Percentiles rank a stretch among this genome's conserved stretches.
Conservation (phyloP, 2,329 filamentous ascomycete genomes). For the Aspergillus luchuensis region DNA sequence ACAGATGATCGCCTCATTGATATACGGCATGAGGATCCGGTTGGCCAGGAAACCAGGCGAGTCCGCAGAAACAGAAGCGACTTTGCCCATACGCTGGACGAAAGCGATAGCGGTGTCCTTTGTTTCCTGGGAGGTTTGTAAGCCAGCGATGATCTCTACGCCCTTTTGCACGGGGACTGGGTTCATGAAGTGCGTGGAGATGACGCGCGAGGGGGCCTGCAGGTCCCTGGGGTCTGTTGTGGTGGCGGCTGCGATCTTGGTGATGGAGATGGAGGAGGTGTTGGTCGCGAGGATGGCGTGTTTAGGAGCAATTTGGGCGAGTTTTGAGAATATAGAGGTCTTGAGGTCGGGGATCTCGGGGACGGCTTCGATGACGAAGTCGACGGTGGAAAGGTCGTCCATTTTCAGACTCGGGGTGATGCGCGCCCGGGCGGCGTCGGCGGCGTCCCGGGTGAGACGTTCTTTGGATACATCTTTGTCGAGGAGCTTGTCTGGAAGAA, state of each 20-base stretch:
- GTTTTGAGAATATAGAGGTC: slow-evolving; percentile 77
- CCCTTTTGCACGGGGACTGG: slow-evolving; percentile 95
- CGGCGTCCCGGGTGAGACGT: slow-evolving; percentile 78
- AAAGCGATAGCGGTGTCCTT: slow-evolving; percentile 81
- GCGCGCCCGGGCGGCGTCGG: slow-evolving; percentile 70
- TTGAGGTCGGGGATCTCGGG: slow-evolving; percentile 90
- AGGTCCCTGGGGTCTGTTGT: slow-evolving; percentile 76
- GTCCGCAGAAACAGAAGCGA: slow-evolving; percentile 83
- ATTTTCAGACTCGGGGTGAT: slow-evolving; percentile 72
- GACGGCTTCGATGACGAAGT: slow-evolving; percentile 97
- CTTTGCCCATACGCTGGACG: slow-evolving; percentile 89
- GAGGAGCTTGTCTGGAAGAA: slow-evolving; percentile 78
- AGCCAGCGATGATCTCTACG: slow-evolving; percentile 92
- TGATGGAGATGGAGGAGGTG: slow-evolving; percentile 98
- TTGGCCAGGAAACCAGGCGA: slow-evolving; percentile 94
- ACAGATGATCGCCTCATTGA: slow-evolving; percentile 97
- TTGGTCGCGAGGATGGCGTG: slow-evolving; percentile 95
- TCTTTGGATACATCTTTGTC: slow-evolving; percentile 90
- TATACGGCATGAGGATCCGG: slow-evolving; percentile 97
- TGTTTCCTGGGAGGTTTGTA: slow-evolving; percentile 85
- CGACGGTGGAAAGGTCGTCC: slow-evolving; percentile 75
- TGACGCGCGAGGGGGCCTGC: slow-evolving; percentile 79
- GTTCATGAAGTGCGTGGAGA: slow-evolving; percentile 99
- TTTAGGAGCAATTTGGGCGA: slow-evolving; percentile 77
- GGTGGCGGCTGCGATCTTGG: slow-evolving; percentile 87